Base-by-base conservation (phyloP, 2,329 filamentous ascomycete species). In the Paraconiothyrium sp. region DNA sequence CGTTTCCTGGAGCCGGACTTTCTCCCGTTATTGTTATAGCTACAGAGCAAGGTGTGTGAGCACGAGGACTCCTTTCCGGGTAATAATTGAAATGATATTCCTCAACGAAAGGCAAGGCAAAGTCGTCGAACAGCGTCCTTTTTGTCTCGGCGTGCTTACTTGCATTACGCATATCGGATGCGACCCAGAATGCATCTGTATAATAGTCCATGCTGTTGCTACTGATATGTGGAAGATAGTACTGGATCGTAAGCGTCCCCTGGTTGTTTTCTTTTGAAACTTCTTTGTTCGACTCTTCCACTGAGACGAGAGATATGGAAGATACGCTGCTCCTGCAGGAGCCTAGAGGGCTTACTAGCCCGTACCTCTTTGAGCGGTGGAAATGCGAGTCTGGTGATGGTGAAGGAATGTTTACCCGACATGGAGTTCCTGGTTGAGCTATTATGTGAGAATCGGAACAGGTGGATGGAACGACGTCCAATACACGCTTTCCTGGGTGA, bases 71-170 rank as follows among this genome's bases (percentile, higher is more conserved):
- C 41, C 4, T 9, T 9, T n/a, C 27, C 11, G 66, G 64, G 50
- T 69, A 69, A 34, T 67, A 69, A 32, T 60, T 30, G 44, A 64
- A 67, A 9, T 63, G 60, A 14, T 61, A 51, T 8, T 65, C 62
- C 11, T 55, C n/a, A 39, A 67, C 64, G 24, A 52, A 59, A 9
- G 66, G 64, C 37, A 69, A 34, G 3, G 58, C 57, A 6, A 67
- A 16, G 22, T 62, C 41, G 16, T 58, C 46, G 10, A 54, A 39
- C 9, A 47, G 41, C 11, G 20, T 51, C 47, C 48, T 30, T 2
- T 43, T 41, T 3, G 16, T 55, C 24, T 60, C 44, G 5, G 4
- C 49, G 16, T 48, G 24, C n/a, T 58, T 32, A 22, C 51, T 37
- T 1, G n/a, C 16, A 14, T 39, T 27, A 16, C 27, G 35, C 22